Base-by-base conservation (phyloP, 2,329 filamentous ascomycete species). In the Ceratocystis cubensis region DNA sequence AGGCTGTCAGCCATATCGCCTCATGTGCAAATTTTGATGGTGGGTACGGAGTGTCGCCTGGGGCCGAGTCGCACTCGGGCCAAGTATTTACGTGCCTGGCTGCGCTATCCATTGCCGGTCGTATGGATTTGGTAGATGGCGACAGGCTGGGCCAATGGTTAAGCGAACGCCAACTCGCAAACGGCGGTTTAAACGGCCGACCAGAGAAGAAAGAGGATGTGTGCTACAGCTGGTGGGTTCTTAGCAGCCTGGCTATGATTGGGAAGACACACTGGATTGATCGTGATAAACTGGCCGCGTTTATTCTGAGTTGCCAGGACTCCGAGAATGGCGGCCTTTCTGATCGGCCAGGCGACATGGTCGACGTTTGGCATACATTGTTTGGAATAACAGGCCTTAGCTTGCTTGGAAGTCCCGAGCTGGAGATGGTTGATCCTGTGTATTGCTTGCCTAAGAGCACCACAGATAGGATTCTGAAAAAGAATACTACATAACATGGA, bases 161-260 rank as follows among this genome's bases (percentile, higher is more conserved):
- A 65, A 96, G 91, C 75, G 94, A 99, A 76, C 84, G 94, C 69
- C 94, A 99, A 75, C 80, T 96, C 33, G 83, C 89, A 8, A 87
- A 87, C 61, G 94, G 94, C 37, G 94, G 94, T 0, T 78, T 99
- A 63, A 99, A 99, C 74, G 94, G 94, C 2, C 83, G 94, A 62
- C 94, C 94, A 0, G 94, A 97, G 77, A 99, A 99, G 79, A 78
- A 89, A 69, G 93, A 96, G 74, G 94, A 99, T 75, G 93, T 96
- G 15, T 99, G 94, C 78, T 99, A 99, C 77, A 96, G 91, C 75
- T 99, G 94, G 94, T 99, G 94, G 94, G 94, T 97, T 57, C 79
- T 93, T 73, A 93, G 89, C 73, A 96, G 92, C 74, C 78, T 99
- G 71, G 87, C 88, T 59, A 96, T 97, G 82, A 89, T 99, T 71